Conservation (phyloP, 345 rosid species). For the Orychophragmus violaceus region DNA sequence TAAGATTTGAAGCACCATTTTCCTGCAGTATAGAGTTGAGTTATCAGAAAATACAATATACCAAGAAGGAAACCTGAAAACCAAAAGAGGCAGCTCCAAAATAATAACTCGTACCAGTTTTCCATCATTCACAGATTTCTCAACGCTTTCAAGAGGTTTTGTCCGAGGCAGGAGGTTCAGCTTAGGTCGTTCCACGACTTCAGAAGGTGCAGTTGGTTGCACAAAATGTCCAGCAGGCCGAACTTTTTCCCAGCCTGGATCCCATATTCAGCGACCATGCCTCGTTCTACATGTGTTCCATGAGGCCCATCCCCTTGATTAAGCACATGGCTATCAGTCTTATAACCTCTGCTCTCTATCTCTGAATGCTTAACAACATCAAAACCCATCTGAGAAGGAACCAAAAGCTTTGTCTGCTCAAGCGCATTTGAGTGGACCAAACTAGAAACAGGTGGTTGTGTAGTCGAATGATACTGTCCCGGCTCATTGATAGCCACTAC, state of each 20-base stretch:
- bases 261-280: constrained; percentile 32
- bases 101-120: constrained; percentile 36
- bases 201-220: constrained; percentile 38
- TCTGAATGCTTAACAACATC: constrained; percentile 46
- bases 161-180: constrained; percentile 60
- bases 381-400: constrained; percentile 30
- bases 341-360: constrained; percentile 32
- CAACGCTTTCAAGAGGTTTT: constrained; percentile 52
- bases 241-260: constrained; percentile 37
- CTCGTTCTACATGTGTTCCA: constrained; percentile 35
- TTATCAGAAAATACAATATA: constrained; percentile 10
- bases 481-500: constrained; percentile 32
- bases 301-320: constrained; percentile 29
- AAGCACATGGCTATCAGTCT: constrained; percentile 26
- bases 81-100: neutral
- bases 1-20: constrained; percentile 21
- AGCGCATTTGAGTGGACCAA: constrained; percentile 64
- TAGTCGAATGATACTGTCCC: constrained; percentile 43
- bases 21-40: constrained; percentile 20
- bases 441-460: constrained; percentile 45
- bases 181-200: constrained; percentile 55
- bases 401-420: constrained; percentile 55
- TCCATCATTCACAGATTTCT: constrained; percentile 32
- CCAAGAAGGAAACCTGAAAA: neutral
- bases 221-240: constrained; percentile 32